phyloP scores from a whole-genome alignment of 2,329 filamentous ascomycete genomes.

The Sporothrix curviconia region DNA sequence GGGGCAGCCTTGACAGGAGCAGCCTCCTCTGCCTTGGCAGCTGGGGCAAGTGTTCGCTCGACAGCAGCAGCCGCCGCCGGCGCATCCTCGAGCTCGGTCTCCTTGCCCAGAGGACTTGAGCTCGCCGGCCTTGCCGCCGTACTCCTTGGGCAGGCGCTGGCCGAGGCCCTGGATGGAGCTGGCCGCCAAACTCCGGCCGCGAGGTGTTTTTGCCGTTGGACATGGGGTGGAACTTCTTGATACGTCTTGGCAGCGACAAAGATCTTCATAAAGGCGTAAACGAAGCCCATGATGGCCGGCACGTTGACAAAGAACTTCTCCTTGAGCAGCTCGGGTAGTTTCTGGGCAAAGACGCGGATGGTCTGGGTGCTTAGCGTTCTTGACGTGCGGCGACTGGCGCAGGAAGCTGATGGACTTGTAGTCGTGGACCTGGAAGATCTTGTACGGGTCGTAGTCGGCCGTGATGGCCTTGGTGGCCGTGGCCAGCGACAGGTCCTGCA shows the following conservation, averaged over 20 bases:
- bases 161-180: conserved; percentile 51
- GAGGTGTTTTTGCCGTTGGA: conserved; percentile 66
- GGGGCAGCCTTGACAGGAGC: background rate
- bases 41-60: background rate
- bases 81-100: conserved; percentile 20
- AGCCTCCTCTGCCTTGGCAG: background rate
- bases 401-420: conserved; percentile 85
- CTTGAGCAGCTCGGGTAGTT: conserved; percentile 82
- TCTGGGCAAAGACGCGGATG: conserved; percentile 71
- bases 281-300: conserved; percentile 83
- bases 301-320: conserved; percentile 97
- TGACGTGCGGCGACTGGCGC: conserved; percentile 69
- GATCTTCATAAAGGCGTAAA: conserved; percentile 68
- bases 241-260: conserved; percentile 66
- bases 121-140: conserved; percentile 63
- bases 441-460: conserved; percentile 74
- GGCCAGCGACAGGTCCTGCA: conserved; percentile 65
- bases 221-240: conserved; percentile 75
- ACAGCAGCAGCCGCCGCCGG: background rate
- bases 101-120: conserved; percentile 23
- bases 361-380: conserved; percentile 69
- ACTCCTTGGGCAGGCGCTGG: conserved; percentile 62
- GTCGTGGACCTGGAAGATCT: conserved; percentile 90
- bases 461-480: conserved; percentile 65
- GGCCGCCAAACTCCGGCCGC: conserved; percentile 48